These are phyloP conservation scores for Aureobasidium sp. DNA, from an alignment of 2,329 filamentous ascomycete genomes.

Conservation along the genomic window DNA sequence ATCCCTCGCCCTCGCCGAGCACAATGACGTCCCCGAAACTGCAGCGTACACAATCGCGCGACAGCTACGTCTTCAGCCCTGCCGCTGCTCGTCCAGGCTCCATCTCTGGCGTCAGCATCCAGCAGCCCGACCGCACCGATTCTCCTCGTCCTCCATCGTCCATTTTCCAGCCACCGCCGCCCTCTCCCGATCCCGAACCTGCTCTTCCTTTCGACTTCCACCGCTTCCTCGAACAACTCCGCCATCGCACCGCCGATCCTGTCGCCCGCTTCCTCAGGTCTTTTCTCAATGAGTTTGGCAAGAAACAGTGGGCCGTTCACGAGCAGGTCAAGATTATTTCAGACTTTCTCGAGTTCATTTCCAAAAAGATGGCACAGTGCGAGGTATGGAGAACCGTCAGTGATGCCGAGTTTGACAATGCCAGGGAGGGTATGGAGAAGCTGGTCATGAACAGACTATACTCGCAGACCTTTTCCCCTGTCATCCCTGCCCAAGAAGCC, in stretches of 20 bases:
- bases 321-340: slow-evolving; percentile 98
- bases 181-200: slow-evolving; percentile 56
- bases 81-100: slow-evolving; percentile 19
- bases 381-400: slow-evolving; percentile 95
- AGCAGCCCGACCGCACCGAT: slow-evolving; percentile 21
- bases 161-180: slow-evolving; percentile 51
- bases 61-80: slow-evolving; percentile 15
- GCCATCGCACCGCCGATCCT: slow-evolving; percentile 95
- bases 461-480: slow-evolving; percentile 89
- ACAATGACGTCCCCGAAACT: not conserved
- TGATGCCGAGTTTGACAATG: slow-evolving; percentile 96
- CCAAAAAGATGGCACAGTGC: slow-evolving; percentile 95
- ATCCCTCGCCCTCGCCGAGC: slow-evolving; percentile 39
- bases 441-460: slow-evolving; percentile 98
- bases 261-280: slow-evolving; percentile 93
- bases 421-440: slow-evolving; percentile 98
- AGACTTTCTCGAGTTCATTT: slow-evolving; percentile 93
- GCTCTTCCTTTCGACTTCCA: slow-evolving; percentile 93
- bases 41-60: slow-evolving; percentile 14
- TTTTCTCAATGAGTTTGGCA: slow-evolving; percentile 88
- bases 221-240: slow-evolving; percentile 87
- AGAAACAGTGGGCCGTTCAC: slow-evolving; percentile 99
- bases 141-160: slow-evolving; percentile 17
- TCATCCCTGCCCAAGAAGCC: slow-evolving; percentile 71
- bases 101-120: slow-evolving; percentile 19